Evolutionary conservation across 371 early-diverging fungal genomes (phyloP).

Genomic region (Antonospora locustae): DNA sequence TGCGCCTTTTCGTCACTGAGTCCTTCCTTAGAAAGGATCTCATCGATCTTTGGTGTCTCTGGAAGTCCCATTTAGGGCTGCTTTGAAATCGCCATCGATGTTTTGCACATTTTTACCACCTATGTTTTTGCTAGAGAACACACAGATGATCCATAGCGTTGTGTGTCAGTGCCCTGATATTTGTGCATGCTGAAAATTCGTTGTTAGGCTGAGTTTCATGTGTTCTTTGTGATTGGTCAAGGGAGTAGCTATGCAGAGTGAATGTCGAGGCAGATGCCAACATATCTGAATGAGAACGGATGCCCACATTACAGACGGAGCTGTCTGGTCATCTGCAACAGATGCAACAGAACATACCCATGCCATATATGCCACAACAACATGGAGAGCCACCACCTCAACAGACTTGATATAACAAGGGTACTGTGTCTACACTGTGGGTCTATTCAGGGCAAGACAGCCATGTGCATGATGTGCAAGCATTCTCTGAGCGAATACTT

Average conservation of each 20-base stretch:
- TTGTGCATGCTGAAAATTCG: too few species aligned
- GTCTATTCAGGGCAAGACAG: slow-evolving; percentile 63
- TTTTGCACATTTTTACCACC: too few species aligned
- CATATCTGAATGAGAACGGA: background rate
- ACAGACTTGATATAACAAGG: slow-evolving; percentile 59
- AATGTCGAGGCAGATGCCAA: too few species aligned
- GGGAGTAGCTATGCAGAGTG: too few species aligned
- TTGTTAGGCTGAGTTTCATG: too few species aligned
- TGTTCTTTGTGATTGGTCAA: too few species aligned
- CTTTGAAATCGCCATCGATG: too few species aligned
- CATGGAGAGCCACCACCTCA: slow-evolving; percentile 65
- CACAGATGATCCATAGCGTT: slow-evolving; percentile 48
- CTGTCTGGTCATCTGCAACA: slow-evolving; percentile 68
- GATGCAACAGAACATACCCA: slow-evolving; percentile 70
- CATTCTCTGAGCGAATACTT: slow-evolving; percentile 63
- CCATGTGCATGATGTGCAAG: slow-evolving; percentile 63
- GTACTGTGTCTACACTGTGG: slow-evolving; percentile 82
- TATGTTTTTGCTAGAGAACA: too few species aligned
- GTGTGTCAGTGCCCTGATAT: too few species aligned
- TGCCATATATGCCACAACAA: slow-evolving; percentile 92
- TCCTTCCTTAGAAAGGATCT: too few species aligned
- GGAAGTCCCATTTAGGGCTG: too few species aligned
- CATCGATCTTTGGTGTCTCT: too few species aligned
- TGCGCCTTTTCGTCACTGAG: slow-evolving; percentile 25
- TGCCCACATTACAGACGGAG: slow-evolving; percentile 80